Conservation (phyloP, 2,329 filamentous ascomycete genomes). For the Cladophialophora psammophila region DNA sequence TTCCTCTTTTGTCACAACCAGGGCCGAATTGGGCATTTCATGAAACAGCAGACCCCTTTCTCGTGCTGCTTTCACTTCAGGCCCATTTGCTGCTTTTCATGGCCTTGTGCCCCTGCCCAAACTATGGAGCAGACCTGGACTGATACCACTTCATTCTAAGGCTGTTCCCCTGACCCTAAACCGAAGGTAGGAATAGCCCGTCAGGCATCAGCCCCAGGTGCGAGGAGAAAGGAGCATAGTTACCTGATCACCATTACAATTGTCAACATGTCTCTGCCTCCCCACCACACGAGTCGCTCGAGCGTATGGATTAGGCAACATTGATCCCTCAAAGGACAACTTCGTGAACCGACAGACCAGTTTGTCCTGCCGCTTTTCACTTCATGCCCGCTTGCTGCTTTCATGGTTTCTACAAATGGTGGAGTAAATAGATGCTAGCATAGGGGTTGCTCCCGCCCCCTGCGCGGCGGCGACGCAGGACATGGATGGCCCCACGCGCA, state of each 20-base stretch:
- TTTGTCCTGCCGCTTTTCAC: constrained; percentile 11
- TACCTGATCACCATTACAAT: background rate
- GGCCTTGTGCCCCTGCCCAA: background rate
- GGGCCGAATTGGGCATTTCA: background rate
- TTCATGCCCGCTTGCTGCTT: constrained; percentile 3
- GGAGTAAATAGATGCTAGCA: background rate
- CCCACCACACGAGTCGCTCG: background rate
- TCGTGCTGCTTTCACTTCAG: constrained; percentile 9
- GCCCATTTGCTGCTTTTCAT: constrained; percentile 10
- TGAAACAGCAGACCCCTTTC: constrained; percentile 2
- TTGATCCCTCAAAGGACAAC: background rate
- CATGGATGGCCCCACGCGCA: background rate
- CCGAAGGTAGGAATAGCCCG: background rate
- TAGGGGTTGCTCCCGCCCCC: background rate
- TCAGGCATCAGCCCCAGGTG: background rate
- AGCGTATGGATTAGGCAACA: background rate
- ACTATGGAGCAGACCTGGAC: background rate
- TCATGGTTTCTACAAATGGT: background rate
- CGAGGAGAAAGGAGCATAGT: background rate
- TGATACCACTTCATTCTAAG: background rate
- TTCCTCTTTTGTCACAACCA: background rate
- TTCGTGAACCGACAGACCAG: constrained; percentile 7
- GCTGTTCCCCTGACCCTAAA: background rate
- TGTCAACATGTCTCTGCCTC: background rate
- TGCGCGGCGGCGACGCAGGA: background rate